Evolutionary conservation across 106 monocot species (phyloP), one percentile per base, ranked within the genome.

Genomic region (Allium cepa): DNA sequence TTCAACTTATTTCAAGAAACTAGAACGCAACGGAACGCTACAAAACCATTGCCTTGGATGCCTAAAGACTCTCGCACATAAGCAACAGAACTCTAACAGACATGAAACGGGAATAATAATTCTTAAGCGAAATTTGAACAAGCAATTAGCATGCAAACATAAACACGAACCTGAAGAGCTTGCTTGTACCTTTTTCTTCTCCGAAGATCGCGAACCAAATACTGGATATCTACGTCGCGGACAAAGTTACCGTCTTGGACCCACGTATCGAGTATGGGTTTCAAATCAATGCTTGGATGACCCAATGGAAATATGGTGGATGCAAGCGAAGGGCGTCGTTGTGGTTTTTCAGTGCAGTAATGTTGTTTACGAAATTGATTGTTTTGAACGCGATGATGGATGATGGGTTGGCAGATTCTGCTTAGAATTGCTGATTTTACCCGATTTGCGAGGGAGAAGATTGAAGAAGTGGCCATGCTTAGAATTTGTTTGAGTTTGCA

Each of bases 261-360:
- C 85, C 90, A 85, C 12, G 75, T 69, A 16, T 90, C 85, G 70
- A 90, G 82, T 75, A 72, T 85, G 16, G 82, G 78, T 50, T 52
- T 50, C 63, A 90, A 68, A 73, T 58, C 75, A 63, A 70, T 53
- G 72, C 75, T 82, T 14, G 85, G 90, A 36, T 83, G 76, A 22
- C 85, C 85, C 14, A 90, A 69, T 17, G 90, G 90, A 53, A 71
- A 76, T 18, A 90, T 55, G 59, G 17, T 27, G 9, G 85, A 80
- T 7, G 73, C 26, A 28, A 67, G 52, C 9, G 46, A 14, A 46
- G 52, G 26, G 18, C 26, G 26, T 13, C 26, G 51, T 15, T 50
- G 22, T 53, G 51, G 11, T 67, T 9, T 51, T 48, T 53, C 26
- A 26, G 67, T 52, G 67, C 52, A 50, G 67, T 67, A 67, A 17